A percentile compares a stretch with the other conserved stretches of the same genome.
Conservation (phyloP, 1,139 yeast species). For the Yamadazyma trypodendri region DNA sequence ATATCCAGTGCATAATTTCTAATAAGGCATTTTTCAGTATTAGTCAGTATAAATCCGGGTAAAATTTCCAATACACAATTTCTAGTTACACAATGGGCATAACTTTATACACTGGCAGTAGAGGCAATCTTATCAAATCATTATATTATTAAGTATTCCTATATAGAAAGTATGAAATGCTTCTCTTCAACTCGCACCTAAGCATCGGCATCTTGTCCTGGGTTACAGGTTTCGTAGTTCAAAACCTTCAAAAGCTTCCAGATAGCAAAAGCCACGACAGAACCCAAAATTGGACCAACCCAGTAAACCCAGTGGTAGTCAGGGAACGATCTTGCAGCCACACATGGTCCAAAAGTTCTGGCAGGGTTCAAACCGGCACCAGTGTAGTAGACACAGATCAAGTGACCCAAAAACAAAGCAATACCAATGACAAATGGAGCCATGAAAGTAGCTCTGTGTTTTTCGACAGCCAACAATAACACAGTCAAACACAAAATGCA, state of each 20-base stretch:
- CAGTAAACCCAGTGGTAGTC: constrained; percentile 89
- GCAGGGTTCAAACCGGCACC: constrained; percentile 96
- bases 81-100: too few species aligned
- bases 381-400: constrained; percentile 78
- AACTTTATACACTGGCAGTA: too few species aligned
- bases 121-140: too few species aligned
- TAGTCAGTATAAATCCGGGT: too few species aligned
- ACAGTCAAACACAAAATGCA: constrained; percentile 73
- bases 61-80: too few species aligned
- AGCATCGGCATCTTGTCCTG: constrained; percentile 59
- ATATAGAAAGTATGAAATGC: not conserved
- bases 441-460: constrained; percentile 69
- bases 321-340: constrained; percentile 73
- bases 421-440: constrained; percentile 87
- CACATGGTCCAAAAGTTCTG: constrained; percentile 81
- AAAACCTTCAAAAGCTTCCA: constrained; percentile 68
- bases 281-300: constrained; percentile 81
- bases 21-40: too few species aligned
- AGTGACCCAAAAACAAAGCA: constrained; percentile 78
- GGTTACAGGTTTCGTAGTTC: constrained; percentile 70
- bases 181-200: constrained; percentile 5
- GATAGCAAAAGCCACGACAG: constrained; percentile 62
- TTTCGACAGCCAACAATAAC: constrained; percentile 81
- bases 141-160: constrained; percentile 1
- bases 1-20: too few species aligned